These are phyloP conservation scores for Sclerotinia borealis DNA, from an alignment of 2,329 filamentous ascomycete genomes.

Conservation along the genomic window DNA sequence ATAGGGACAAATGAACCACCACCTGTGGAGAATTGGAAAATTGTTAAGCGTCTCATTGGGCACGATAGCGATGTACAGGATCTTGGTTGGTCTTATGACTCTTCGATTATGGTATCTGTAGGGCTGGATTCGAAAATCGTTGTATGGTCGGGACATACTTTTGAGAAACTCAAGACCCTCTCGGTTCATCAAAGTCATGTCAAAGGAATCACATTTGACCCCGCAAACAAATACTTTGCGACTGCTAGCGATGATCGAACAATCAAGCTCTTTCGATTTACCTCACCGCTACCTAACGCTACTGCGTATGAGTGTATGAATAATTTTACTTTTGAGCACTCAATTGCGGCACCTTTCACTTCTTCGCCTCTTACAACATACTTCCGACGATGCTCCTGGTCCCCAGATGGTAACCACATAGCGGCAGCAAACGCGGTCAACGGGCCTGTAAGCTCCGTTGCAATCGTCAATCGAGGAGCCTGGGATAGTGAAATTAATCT, in stretches of 20 bases:
- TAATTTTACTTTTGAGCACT: slow-evolving; percentile 93
- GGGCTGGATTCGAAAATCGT: slow-evolving; percentile 97
- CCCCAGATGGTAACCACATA: slow-evolving; percentile 93
- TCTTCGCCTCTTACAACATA: slow-evolving; percentile 94
- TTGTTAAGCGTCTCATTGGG: slow-evolving; percentile 83
- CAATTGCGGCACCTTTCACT: slow-evolving; percentile 79
- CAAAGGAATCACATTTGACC: slow-evolving; percentile 97
- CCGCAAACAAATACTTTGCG: slow-evolving; percentile 98
- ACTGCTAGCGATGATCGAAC: slow-evolving; percentile 95
- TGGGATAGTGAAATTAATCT: slow-evolving; percentile 98
- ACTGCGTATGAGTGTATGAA: slow-evolving; percentile 93
- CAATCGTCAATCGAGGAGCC: slow-evolving; percentile 83
- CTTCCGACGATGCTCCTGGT: slow-evolving; percentile 95
- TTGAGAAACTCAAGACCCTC: slow-evolving; percentile 94
- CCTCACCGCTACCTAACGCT: slow-evolving; percentile 81
- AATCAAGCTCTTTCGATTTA: slow-evolving; percentile 95
- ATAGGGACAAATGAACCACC: slow-evolving; percentile 76
- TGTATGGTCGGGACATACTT: slow-evolving; percentile 96
- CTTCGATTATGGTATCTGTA: slow-evolving; percentile 90
- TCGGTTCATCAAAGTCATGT: slow-evolving; percentile 94
- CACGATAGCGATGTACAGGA: slow-evolving; percentile 99
- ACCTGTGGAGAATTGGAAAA: slow-evolving; percentile 97
- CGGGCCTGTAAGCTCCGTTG: slow-evolving; percentile 92
- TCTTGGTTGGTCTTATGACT: slow-evolving; percentile 93
- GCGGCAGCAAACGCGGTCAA: slow-evolving; percentile 96